These are phyloP conservation scores for Plasmodium yoelii DNA, from an alignment of 169 alveolate species.

Conservation along the genomic window DNA sequence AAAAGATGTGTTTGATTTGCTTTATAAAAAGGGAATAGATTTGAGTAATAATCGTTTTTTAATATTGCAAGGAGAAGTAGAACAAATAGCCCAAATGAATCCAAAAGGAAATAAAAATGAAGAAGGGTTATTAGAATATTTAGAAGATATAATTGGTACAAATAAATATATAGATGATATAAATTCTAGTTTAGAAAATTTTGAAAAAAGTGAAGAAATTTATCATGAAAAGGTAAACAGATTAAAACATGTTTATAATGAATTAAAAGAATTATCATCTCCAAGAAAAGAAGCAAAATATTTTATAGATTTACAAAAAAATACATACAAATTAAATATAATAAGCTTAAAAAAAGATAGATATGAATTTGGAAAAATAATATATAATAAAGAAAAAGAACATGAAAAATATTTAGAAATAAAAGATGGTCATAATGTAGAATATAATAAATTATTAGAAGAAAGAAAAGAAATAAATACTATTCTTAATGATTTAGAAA, in stretches of 20 bases:
- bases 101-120: conserved; percentile 95
- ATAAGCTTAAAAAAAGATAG: conserved; percentile 79
- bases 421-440: conserved; percentile 47
- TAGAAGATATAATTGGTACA: conserved; percentile 98
- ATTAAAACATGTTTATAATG: conserved; percentile 87
- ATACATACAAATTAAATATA: conserved; percentile 74
- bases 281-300: conserved; percentile 86
- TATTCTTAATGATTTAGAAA: conserved; percentile 78
- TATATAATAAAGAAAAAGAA: conserved; percentile 76
- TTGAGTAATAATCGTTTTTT: conserved; percentile 95
- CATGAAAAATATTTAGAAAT: conserved; percentile 56
- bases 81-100: conserved; percentile 97
- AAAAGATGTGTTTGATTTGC: conserved; percentile 91
- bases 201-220: conserved; percentile 85
- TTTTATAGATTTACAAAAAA: conserved; percentile 82
- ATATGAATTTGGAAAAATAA: conserved; percentile 46
- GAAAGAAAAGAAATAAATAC: conserved; percentile 81
- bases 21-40: conserved; percentile 95
- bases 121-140: conserved; percentile 96
- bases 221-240: conserved; percentile 86
- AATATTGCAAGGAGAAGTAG: conserved; percentile 98
- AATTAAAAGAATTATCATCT: conserved; percentile 86
- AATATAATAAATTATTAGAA: conserved; percentile 75
- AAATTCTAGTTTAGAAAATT: conserved; percentile 81
- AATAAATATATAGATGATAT: conserved; percentile 86